phyloP scores from a whole-genome alignment of 331 rosid species.

The Quercus phellos region DNA sequence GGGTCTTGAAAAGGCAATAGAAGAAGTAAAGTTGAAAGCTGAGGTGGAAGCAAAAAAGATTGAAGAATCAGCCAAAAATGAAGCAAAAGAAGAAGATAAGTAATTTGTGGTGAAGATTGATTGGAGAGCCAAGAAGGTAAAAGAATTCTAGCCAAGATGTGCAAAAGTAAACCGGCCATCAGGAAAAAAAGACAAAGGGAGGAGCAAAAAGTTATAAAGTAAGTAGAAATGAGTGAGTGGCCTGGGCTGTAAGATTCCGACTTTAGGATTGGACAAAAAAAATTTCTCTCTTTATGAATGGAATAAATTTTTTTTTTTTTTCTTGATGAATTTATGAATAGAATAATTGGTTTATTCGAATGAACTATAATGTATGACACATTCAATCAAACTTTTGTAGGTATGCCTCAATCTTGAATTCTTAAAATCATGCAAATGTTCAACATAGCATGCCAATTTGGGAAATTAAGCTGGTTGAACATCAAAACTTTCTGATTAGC shows the following conservation, averaged over 20 bases:
- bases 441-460: neutral
- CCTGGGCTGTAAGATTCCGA: neutral
- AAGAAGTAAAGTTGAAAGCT: slow-evolving; percentile 31
- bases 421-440: neutral
- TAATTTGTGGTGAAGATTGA: neutral
- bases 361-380: neutral
- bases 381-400: neutral
- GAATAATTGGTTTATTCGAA: neutral
- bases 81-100: neutral
- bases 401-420: neutral
- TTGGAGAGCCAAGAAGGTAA: neutral
- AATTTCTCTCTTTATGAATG: neutral
- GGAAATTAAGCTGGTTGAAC: neutral
- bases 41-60: slow-evolving; percentile 23
- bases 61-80: slow-evolving; percentile 4
- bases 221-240: neutral
- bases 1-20: slow-evolving; percentile 48
- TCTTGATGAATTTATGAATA: neutral
- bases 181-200: neutral
- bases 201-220: neutral
- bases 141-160: neutral
- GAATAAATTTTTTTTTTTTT: neutral
- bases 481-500: neutral
- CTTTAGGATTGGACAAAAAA: neutral
- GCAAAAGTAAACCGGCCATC: slow-evolving; percentile 1